A percentile compares a stretch with the other conserved stretches of the same genome.
These are phyloP conservation scores for Cladobotryum protrusum DNA, from an alignment of 2,329 filamentous ascomycete species.

Conservation along the genomic window DNA sequence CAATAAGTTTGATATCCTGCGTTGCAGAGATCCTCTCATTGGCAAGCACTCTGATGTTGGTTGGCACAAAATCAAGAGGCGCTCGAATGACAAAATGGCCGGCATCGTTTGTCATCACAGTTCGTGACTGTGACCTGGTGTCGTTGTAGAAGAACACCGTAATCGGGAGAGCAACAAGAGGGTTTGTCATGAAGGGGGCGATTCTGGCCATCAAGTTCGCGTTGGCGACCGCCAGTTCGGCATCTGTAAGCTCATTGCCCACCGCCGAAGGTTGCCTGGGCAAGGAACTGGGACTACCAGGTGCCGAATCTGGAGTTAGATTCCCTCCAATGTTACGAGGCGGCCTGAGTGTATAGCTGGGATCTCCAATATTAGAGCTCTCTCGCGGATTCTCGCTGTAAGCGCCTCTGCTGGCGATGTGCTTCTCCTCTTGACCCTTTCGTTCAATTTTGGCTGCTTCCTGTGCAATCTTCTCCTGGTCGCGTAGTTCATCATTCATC, in stretches of 20 bases:
- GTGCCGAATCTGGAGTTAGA: slow-evolving; percentile 32
- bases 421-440: slow-evolving; percentile 64
- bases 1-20: slow-evolving; percentile 70
- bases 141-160: slow-evolving; percentile 96
- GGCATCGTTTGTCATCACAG: slow-evolving; percentile 76
- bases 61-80: slow-evolving; percentile 82
- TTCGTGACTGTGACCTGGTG: slow-evolving; percentile 71
- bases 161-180: slow-evolving; percentile 68
- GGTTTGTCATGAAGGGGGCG: slow-evolving; percentile 82
- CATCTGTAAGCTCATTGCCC: slow-evolving; percentile 59
- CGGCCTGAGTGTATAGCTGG: neutral
- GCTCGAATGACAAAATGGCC: slow-evolving; percentile 82
- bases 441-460: slow-evolving; percentile 74
- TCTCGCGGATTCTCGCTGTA: slow-evolving; percentile 63
- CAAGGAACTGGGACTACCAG: slow-evolving; percentile 38
- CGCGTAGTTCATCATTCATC: slow-evolving; percentile 41
- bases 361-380: slow-evolving; percentile 29
- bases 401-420: slow-evolving; percentile 61
- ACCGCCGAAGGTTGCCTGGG: slow-evolving; percentile 31
- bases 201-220: slow-evolving; percentile 81
- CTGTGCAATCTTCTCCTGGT: slow-evolving; percentile 60
- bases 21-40: slow-evolving; percentile 78
- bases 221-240: slow-evolving; percentile 75
- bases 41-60: slow-evolving; percentile 79
- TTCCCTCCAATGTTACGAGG: slow-evolving; percentile 1